A percentile compares a stretch with the other conserved stretches of the same genome.
phyloP scores from a whole-genome alignment of 257 asterid genomes.

The Capsicum rhomboideum region DNA sequence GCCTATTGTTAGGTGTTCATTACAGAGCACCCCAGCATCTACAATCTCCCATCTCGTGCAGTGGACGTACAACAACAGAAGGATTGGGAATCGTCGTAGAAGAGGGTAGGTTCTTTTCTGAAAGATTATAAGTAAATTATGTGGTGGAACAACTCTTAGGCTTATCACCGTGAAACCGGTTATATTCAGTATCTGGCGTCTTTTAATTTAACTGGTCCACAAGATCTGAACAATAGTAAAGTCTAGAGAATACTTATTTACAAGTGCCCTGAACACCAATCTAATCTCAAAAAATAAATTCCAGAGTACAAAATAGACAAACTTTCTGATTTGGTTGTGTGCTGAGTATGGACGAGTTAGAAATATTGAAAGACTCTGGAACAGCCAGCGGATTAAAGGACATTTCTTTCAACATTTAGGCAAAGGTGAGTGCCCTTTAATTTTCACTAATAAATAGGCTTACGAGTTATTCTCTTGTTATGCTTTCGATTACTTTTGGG shows the following conservation, averaged over 20 bases:
- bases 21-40: slow-evolving; percentile 93
- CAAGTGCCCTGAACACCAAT: background rate
- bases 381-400: background rate
- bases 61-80: slow-evolving; percentile 39
- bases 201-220: background rate
- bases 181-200: background rate
- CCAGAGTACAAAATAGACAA: background rate
- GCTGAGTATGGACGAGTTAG: background rate
- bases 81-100: slow-evolving; percentile 80
- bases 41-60: slow-evolving; percentile 46
- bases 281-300: background rate
- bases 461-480: background rate
- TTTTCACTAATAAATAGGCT: background rate
- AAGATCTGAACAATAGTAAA: background rate
- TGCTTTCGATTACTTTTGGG: background rate
- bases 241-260: background rate
- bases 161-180: background rate
- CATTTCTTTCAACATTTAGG: background rate
- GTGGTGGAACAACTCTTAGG: background rate
- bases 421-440: background rate
- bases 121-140: background rate
- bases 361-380: background rate
- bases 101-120: slow-evolving; percentile 48
- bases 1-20: slow-evolving; percentile 89
- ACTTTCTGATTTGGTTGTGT: background rate